Conservation (phyloP, 1,284 basidiomycete species). For the Neonothopanus nambi region DNA sequence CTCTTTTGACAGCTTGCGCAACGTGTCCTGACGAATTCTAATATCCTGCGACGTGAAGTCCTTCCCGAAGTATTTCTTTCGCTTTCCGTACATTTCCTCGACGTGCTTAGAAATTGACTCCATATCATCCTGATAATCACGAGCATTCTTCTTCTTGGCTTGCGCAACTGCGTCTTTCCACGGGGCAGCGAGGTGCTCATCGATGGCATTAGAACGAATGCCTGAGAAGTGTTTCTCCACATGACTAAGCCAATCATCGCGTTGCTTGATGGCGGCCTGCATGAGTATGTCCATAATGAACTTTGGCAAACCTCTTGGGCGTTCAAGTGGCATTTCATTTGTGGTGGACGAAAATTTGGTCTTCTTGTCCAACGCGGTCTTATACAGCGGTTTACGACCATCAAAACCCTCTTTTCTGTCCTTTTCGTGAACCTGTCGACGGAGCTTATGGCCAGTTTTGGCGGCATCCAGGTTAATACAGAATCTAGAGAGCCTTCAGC, state of each 20-base stretch:
- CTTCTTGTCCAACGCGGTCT: not conserved
- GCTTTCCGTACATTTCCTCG: not conserved
- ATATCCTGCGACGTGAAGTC: conserved; percentile 35
- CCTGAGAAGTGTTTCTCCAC: conserved; percentile 14
- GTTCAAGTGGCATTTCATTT: not conserved
- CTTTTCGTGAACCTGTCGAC: not conserved
- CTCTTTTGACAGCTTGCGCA: conserved; percentile 35
- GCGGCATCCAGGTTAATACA: conserved; percentile 11
- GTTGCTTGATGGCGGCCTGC: not conserved
- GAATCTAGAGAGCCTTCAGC: conserved; percentile 2
- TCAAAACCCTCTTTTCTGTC: not conserved
- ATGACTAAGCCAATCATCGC: conserved; percentile 12
- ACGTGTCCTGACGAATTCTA: conserved; percentile 37
- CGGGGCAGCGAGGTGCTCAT: conserved; percentile 1
- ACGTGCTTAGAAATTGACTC: conserved; percentile 1
- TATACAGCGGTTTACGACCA: not conserved
- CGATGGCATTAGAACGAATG: not conserved
- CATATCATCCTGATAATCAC: not conserved
- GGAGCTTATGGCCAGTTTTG: conserved; percentile 13
- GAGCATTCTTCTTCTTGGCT: not conserved
- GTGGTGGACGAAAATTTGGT: not conserved
- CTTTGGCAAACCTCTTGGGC: not conserved
- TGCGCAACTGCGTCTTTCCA: conserved; percentile 16
- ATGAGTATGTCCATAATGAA: conserved; percentile 23
- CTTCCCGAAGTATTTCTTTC: not conserved